A percentile compares a stretch with the other conserved stretches of the same genome.
Evolutionary conservation across 306 rosid genomes (phyloP).

Genomic region (Luffa acutangula): DNA sequence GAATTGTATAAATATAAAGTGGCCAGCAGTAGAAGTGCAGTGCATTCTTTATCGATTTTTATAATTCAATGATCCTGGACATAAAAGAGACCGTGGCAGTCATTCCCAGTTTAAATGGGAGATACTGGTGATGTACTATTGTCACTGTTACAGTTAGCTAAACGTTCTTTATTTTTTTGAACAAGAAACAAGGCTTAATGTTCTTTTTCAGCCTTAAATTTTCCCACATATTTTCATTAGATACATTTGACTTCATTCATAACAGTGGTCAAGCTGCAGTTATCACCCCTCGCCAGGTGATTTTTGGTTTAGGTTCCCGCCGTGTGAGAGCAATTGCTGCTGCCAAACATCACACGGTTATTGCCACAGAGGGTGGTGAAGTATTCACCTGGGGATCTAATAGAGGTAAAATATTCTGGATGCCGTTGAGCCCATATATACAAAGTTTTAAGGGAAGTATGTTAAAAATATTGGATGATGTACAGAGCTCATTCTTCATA

Average conservation of each 20-base stretch:
- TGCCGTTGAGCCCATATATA: not conserved
- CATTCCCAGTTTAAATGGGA: not conserved
- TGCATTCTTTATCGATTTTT: not conserved
- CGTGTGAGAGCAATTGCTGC: constrained; percentile 81
- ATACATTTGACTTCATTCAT: constrained; percentile 27
- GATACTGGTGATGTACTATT: not conserved
- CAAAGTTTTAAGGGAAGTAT: not conserved
- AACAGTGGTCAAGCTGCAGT: constrained; percentile 99
- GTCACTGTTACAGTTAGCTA: constrained; percentile 1
- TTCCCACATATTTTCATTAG: constrained; percentile 11
- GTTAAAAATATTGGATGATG: not conserved
- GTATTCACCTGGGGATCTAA: constrained; percentile 99
- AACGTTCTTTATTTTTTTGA: not conserved
- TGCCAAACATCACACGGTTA: constrained; percentile 93
- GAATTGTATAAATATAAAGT: not conserved
- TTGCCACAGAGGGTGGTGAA: constrained; percentile 90
- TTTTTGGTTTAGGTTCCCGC: constrained; percentile 73
- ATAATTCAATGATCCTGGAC: not conserved
- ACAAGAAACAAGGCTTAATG: not conserved
- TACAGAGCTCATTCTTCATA: not conserved
- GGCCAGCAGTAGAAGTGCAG: not conserved
- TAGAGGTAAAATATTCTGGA: constrained; percentile 62
- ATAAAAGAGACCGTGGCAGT: not conserved
- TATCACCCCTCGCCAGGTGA: constrained; percentile 95
- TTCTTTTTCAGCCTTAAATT: not conserved